phyloP scores from a whole-genome alignment of 306 rosid genomes.

The Citrullus colocynthis region DNA sequence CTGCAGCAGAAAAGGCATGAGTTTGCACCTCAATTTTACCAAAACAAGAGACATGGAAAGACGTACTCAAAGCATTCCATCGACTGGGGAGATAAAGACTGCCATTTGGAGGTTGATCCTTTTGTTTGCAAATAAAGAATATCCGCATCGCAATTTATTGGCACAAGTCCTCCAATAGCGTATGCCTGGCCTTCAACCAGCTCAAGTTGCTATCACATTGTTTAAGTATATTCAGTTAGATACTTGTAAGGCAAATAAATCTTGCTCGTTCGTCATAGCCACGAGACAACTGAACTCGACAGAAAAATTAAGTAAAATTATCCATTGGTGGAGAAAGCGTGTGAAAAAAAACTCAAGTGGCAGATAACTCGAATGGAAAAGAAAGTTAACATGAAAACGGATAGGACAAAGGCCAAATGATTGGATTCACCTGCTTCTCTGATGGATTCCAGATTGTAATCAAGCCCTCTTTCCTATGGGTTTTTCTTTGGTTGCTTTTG shows the following conservation, averaged over 20 bases:
- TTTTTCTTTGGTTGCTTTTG: constrained; percentile 20
- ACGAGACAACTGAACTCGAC: neutral
- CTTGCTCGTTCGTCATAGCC: neutral
- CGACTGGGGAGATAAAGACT: constrained; percentile 40
- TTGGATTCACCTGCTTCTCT: constrained; percentile 41
- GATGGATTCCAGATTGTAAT: constrained; percentile 89
- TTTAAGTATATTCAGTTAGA: constrained; percentile 10
- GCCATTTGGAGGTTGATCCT: constrained; percentile 71
- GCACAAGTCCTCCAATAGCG: constrained; percentile 50
- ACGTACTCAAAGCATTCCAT: constrained; percentile 43
- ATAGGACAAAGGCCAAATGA: neutral
- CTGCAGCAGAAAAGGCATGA: constrained; percentile 24
- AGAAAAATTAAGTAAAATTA: neutral
- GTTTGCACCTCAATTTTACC: neutral
- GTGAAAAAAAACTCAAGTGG: neutral
- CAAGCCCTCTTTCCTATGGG: constrained; percentile 51
- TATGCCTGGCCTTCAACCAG: constrained; percentile 84
- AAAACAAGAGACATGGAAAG: neutral
- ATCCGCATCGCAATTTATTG: constrained; percentile 40
- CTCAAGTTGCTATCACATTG: constrained; percentile 46
- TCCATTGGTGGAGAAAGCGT: neutral
- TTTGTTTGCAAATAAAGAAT: constrained; percentile 51
- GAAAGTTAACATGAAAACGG: neutral
- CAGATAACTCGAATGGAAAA: neutral
- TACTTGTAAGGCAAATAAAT: constrained; percentile 2